Evolutionary conservation across 139 green algal genomes (phyloP).

Genomic region (Coccomyxa sp.): DNA sequence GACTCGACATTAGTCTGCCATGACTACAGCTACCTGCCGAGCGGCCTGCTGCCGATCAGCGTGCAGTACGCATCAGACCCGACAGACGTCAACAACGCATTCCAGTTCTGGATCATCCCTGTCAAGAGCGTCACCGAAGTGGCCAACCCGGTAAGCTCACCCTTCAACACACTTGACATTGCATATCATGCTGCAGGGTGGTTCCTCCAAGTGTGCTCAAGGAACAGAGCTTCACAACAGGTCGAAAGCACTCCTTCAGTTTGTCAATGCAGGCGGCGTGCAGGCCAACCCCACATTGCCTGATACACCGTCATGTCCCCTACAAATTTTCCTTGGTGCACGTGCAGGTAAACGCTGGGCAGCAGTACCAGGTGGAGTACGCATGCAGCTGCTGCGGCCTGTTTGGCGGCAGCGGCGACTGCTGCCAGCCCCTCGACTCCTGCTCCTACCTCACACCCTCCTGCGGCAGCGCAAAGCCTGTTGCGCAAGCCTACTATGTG

Average conservation of each 20-base stretch:
- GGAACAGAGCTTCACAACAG: neutral
- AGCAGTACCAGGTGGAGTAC: slow-evolving; percentile 2
- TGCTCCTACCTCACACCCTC: slow-evolving; percentile 12
- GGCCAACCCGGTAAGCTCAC: neutral
- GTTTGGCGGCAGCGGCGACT: slow-evolving; percentile 7
- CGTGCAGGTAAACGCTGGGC: slow-evolving; percentile 1
- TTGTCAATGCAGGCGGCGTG: neutral
- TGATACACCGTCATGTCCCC: neutral
- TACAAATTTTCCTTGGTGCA: neutral
- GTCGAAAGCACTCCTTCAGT: neutral
- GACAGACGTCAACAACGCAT: slow-evolving; percentile 3
- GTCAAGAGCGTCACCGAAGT: neutral
- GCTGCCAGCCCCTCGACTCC: slow-evolving; percentile 7
- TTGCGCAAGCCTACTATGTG: neutral
- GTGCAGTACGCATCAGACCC: slow-evolving; percentile 16
- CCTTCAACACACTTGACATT: neutral
- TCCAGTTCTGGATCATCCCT: slow-evolving; percentile 23
- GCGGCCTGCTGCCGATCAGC: slow-evolving; percentile 10
- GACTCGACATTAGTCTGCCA: slow-evolving; percentile 14
- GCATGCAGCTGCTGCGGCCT: slow-evolving; percentile 16
- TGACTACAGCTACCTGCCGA: slow-evolving; percentile 8
- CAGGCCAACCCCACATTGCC: neutral
- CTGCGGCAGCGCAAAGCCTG: neutral
- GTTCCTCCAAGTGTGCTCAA: neutral
- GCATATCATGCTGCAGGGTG: neutral